Base-by-base conservation (phyloP, 2,329 filamentous ascomycete genomes). In the Stemphylium vesicarium region DNA sequence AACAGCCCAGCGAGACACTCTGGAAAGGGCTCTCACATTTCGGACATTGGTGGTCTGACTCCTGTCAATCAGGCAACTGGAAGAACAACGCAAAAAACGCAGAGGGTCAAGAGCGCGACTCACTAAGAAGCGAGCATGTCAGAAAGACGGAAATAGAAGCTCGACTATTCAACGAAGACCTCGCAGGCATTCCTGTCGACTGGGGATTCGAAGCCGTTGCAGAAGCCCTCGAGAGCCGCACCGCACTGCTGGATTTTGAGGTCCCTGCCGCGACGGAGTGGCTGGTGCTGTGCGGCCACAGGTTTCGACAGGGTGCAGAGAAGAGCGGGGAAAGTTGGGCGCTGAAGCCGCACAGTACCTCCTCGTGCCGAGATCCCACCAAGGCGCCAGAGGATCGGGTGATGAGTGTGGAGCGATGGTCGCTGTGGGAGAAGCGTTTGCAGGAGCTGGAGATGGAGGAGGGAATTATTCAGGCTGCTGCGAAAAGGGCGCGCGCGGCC, bases 151-250 rank as follows among this genome's bases (percentile, higher is more conserved):
- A 56, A 8, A 20, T 56, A 5, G 56, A 56, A 26, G 56, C 56
- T 4, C 42, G 41, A 20, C 26, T 59, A 3, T 36, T 33, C 9
- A 11, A 12, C 3, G 49, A 41, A 11, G 32, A 20, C 4, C 31
- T 59, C 20, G 53, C 40, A 7, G 33, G 49, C 5, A 40, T 59
- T 11, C 46, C 45, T 8, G 39, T 59, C 12, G 41, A 37, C 20
- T 56, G 56, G 41, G 56, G 44, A 3, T 59, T 53, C 11, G 49
- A 59, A 29, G 33, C 36, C 6, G 38, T 59, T 26, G 52, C 41
- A 5, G 45, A 59, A 16, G 44, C 56, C 18, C 32, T 53, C 32
- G 20, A 22, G 20, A 45, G 41, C 10, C 46, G 44, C 20, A 22
- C 42, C 33, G 44, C 53, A 11, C 15, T 53, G 2, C 12, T 47